phyloP scores from a whole-genome alignment of 208 protist species.

The Crithidia acanthocephali region DNA sequence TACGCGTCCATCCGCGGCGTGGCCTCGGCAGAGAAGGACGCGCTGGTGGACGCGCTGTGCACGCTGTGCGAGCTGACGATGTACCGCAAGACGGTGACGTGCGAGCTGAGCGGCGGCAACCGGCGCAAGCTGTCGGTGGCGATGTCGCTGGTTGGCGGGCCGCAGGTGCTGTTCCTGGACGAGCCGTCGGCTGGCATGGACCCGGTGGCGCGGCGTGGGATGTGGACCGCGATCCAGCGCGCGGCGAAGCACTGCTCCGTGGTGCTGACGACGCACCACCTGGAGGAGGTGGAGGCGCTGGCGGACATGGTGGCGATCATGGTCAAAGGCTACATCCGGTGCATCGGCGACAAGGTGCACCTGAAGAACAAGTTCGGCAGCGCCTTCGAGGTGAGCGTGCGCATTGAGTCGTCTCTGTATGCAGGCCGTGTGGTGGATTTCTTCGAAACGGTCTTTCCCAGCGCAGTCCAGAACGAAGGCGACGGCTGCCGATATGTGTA shows the following conservation, averaged over 20 bases:
- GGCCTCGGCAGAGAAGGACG: constrained; percentile 27
- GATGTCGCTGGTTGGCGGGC: constrained; percentile 67
- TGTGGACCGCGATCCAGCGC: constrained; percentile 75
- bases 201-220: constrained; percentile 47
- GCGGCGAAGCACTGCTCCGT: constrained; percentile 70
- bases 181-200: constrained; percentile 82
- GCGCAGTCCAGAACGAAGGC: constrained; percentile 42
- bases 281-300: constrained; percentile 94
- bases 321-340: constrained; percentile 75
- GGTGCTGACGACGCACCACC: constrained; percentile 93
- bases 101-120: constrained; percentile 63
- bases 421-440: constrained; percentile 39
- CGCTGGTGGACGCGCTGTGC: constrained; percentile 33
- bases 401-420: constrained; percentile 29
- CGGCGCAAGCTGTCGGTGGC: constrained; percentile 75
- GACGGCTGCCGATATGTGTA: constrained; percentile 53
- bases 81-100: constrained; percentile 33
- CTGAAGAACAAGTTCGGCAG: constrained; percentile 76
- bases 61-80: constrained; percentile 36
- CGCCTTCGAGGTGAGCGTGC: constrained; percentile 63
- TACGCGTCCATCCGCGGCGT: constrained; percentile 42
- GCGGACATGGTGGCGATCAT: constrained; percentile 81
- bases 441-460: constrained; percentile 37
- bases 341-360: constrained; percentile 76
- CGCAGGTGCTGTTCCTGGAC: constrained; percentile 67